Base-by-base conservation (phyloP, 2,329 filamentous ascomycete genomes). In the Fusarium sp. region DNA sequence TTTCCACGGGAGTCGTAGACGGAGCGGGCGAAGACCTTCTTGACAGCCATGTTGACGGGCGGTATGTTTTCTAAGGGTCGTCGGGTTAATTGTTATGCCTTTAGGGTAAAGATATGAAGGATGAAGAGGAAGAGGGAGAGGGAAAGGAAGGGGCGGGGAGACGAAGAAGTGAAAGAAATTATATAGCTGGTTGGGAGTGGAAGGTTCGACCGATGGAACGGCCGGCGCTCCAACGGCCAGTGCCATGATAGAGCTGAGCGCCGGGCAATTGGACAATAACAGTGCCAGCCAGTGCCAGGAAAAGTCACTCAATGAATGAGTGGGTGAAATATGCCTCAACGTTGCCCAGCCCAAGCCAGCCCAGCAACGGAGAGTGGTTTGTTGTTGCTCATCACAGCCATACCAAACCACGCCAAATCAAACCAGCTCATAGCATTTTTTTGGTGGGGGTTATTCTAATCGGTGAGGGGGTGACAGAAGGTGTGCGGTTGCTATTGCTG, bases 1-100 rank as follows among this genome's bases (percentile, higher is more conserved):
- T 99, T 99, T 84, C 91, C 91, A 84, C 96, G 96, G 85, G 96
- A 98, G 91, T 99, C 96, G 91, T 96, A 99, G 89, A 99, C 95
- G 82, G 93, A 95, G 84, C 96, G 93, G 83, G 93, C 94, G 90
- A 95, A 93, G 83, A 96, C 90, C 89, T 95, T 96, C 85, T 91
- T 91, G 86, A 96, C 94, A 82, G 93, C 88, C 96, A 99, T 99
- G 78, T 83, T 95, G 86, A 79, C 65, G 61, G 54, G 65, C 73
- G 54, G 28, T 68, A 57, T 75, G 68, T 58, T 56, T 73, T 68
- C 72, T 77, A 55, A 51, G 66, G 54, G 64, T 70, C 71, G 72
- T 75, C 71, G 62, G 62, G 60, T 76, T 68, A 79, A 76, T 73
- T 57, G 38, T 24, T 63, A 69, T 66, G 57, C 57, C 66, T 54